Evolutionary conservation across 192 early-diverging fungal genomes (phyloP), one percentile per base, ranked within the genome.

Genomic region (Oehlia diaphana): DNA sequence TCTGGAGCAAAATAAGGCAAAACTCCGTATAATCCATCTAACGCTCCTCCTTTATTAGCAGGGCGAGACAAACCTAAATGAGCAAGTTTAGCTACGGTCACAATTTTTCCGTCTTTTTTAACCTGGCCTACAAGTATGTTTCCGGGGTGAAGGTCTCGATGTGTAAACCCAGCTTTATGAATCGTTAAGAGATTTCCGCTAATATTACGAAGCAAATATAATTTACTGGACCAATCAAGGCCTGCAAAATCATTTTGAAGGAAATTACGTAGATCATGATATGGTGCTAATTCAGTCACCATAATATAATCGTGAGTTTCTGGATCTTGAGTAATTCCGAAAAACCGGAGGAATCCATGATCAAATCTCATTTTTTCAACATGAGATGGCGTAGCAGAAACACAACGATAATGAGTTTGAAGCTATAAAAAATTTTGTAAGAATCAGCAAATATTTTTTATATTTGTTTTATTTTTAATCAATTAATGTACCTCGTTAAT

Each of bases 1-100:
- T 74, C 73, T 2, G 73, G 73, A 35, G 73, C 73, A 16, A 62
- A 28, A 74, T 74, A 74, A 37, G 73, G 73, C 39, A 74, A 62
- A 26, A 74, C 73, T 3, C 73, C 73, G 61, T 74, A 74, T 31
- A 74, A 37, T 5, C 31, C 31, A 53, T 74, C 49, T 16, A 19
- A 42, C 14, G 42, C 1, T 9, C 28, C 44, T 33, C 4, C 31
- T 74, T 50, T 62, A 74, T 68, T 21, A 26, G 72, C 72, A 21
- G 72, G 72, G 2, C 72, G 72, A 53, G 49, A 74, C n/a, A 74
- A 62, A 26, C 72, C 72, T 21, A 74, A 74, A 62, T 74, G 49
- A 61, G 72, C 58, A 35, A 74, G 68, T 70, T 70, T 70, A n/a
- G 68, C 68, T 21, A 70, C 68, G 1, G 68, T 70, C 10, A 70